A percentile compares a stretch with the other conserved stretches of the same genome.
Evolutionary conservation across 73 alveolate species (phyloP).

Genomic region (Halteria grandinella): DNA sequence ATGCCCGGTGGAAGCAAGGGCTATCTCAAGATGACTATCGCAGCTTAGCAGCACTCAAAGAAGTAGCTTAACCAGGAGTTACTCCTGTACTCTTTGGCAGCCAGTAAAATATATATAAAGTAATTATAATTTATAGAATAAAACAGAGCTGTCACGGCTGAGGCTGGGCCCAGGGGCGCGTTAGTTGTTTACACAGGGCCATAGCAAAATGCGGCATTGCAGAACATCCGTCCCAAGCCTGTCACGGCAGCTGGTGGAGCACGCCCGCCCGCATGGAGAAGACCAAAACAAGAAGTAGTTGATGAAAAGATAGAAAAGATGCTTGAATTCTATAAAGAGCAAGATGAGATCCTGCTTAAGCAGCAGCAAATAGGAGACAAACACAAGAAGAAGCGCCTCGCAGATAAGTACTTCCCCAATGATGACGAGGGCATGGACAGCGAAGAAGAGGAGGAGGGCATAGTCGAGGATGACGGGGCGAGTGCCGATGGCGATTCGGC

Average conservation of each 20-base stretch:
- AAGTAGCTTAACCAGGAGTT: slow-evolving; percentile 17
- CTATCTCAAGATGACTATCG: slow-evolving; percentile 51
- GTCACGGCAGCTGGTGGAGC: too few relatives aligned
- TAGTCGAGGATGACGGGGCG: too few relatives aligned
- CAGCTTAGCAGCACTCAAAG: slow-evolving; percentile 49
- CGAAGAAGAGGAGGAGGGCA: slow-evolving; percentile 21
- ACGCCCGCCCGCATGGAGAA: slow-evolving; percentile 44
- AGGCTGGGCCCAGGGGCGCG: neutral
- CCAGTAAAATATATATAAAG: slow-evolving; percentile 2
- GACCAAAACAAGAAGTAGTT: slow-evolving; percentile 25
- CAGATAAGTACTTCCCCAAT: slow-evolving; percentile 25
- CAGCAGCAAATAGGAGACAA: slow-evolving; percentile 1
- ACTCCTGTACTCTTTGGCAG: slow-evolving; percentile 37
- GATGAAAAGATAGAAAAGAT: slow-evolving; percentile 50
- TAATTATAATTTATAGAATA: neutral
- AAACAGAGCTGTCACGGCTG: slow-evolving; percentile 34
- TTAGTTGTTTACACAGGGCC: neutral
- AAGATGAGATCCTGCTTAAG: slow-evolving; percentile 25
- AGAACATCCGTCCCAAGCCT: too few relatives aligned
- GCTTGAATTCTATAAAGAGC: slow-evolving; percentile 29
- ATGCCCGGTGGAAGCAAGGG: slow-evolving; percentile 26
- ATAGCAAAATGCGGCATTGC: too few relatives aligned
- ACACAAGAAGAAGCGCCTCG: neutral
- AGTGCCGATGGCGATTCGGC: too few relatives aligned
- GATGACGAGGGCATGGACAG: slow-evolving; percentile 6